Percentiles rank a stretch among this genome's conserved stretches.
Evolutionary conservation across 768 basidiomycete species (phyloP).

Genomic region (Leccinum arenicola): DNA sequence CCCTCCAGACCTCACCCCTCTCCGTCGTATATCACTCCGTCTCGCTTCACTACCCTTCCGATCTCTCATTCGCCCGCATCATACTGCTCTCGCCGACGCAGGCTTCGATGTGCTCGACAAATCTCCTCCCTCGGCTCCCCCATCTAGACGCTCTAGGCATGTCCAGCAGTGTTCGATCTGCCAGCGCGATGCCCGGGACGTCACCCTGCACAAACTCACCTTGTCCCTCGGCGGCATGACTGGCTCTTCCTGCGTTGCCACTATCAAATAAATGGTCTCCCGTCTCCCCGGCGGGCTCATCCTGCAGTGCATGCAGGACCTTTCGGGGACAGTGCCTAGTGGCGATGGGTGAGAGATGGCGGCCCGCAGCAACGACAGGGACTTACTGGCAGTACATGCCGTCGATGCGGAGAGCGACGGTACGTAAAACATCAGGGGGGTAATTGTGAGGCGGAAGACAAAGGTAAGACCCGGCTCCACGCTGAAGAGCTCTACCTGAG

Average conservation of each 20-base stretch:
- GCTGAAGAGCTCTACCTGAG: constrained; percentile 38
- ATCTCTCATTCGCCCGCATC: constrained; percentile 32
- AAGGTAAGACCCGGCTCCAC: constrained; percentile 27
- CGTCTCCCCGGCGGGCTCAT: constrained; percentile 48
- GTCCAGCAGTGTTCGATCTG: constrained; percentile 42
- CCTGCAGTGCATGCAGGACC: constrained; percentile 41
- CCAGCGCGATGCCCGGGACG: constrained; percentile 14
- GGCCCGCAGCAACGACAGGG: no score
- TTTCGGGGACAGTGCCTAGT: constrained; percentile 54
- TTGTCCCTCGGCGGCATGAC: constrained; percentile 77
- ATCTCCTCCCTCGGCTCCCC: background rate
- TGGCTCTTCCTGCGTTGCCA: constrained; percentile 61
- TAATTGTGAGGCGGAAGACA: background rate
- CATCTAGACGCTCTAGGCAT: constrained; percentile 29
- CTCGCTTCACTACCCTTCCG: constrained; percentile 36
- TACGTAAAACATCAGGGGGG: constrained; percentile 30
- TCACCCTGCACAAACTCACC: constrained; percentile 34
- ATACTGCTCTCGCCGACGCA: constrained; percentile 39
- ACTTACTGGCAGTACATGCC: constrained; percentile 66
- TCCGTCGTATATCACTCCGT: constrained; percentile 43
- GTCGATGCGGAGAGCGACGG: constrained; percentile 51
- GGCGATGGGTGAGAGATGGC: background rate
- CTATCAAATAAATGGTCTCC: constrained; percentile 50
- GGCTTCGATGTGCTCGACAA: constrained; percentile 42
- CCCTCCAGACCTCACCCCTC: constrained; percentile 38